Percentiles rank a stretch among this genome's conserved stretches.
Conservation (phyloP, 2,329 filamentous ascomycete genomes). For the Fusarium liriodendri region DNA sequence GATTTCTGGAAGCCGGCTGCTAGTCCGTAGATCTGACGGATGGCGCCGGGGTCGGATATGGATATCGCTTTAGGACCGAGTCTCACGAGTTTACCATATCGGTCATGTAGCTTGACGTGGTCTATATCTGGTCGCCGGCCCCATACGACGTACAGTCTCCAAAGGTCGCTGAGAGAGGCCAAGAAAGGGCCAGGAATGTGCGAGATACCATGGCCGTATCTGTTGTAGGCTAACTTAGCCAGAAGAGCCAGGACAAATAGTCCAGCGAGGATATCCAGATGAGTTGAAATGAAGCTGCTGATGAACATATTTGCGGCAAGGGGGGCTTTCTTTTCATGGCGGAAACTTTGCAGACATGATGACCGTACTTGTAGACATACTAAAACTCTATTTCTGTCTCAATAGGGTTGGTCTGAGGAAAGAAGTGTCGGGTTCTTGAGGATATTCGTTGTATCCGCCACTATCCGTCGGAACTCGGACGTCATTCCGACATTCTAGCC, state of each 20-base stretch:
- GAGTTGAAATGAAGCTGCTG: background rate
- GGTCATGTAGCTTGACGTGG: slow-evolving; percentile 22
- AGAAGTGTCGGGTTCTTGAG: background rate
- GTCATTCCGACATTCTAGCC: background rate
- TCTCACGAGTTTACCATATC: slow-evolving; percentile 15
- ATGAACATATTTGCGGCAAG: background rate
- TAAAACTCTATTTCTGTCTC: background rate
- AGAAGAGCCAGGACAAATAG: background rate
- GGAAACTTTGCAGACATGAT: background rate
- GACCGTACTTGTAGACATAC: background rate
- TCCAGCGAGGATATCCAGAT: background rate
- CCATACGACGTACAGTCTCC: slow-evolving; percentile 22
- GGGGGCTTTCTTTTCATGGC: background rate
- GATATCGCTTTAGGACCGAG: slow-evolving; percentile 16
- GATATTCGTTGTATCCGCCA: background rate
- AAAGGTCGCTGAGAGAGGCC: slow-evolving; percentile 11
- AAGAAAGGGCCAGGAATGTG: slow-evolving; percentile 9
- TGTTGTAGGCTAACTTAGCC: slow-evolving; percentile 6
- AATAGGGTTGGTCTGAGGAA: background rate
- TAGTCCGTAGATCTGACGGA: slow-evolving; percentile 18
- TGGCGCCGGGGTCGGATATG: slow-evolving; percentile 3
- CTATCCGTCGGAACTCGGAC: background rate
- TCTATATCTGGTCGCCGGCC: slow-evolving; percentile 17
- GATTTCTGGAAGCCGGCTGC: slow-evolving; percentile 13
- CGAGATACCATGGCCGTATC: slow-evolving; percentile 12